These are phyloP conservation scores for Apiotrichum gracile DNA, from an alignment of 1,284 basidiomycete genomes.

Conservation along the genomic window DNA sequence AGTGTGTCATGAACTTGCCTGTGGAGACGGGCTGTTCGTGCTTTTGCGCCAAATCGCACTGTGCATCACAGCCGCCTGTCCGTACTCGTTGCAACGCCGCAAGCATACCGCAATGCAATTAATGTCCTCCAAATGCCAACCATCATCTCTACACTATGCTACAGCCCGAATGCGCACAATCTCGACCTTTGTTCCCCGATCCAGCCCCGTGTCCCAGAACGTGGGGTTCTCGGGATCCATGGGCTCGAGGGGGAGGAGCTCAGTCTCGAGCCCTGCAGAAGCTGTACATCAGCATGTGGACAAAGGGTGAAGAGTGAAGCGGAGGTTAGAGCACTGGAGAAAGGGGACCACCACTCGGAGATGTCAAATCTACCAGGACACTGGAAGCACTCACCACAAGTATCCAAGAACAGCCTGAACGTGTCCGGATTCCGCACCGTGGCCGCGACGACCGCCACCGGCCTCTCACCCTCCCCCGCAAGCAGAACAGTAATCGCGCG, in stretches of 20 bases:
- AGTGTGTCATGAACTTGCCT: too few relatives aligned
- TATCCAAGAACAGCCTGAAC: slow-evolving; percentile 32
- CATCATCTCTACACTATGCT: too few relatives aligned
- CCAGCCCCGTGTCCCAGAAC: slow-evolving; percentile 43
- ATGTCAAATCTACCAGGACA: too few relatives aligned
- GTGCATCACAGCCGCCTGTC: too few relatives aligned
- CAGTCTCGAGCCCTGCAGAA: not conserved
- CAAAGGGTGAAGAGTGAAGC: not conserved
- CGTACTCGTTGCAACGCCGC: too few relatives aligned
- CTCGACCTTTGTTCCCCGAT: slow-evolving; percentile 29
- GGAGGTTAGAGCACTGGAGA: too few relatives aligned
- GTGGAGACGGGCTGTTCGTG: too few relatives aligned
- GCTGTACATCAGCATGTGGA: slow-evolving; percentile 2
- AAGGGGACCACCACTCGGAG: too few relatives aligned
- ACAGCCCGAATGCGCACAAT: slow-evolving; percentile 24
- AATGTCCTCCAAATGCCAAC: too few relatives aligned
- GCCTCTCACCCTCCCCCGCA: not conserved
- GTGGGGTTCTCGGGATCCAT: slow-evolving; percentile 23
- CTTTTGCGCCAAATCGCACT: too few relatives aligned
- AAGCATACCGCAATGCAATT: too few relatives aligned
- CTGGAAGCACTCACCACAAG: slow-evolving; percentile 27
- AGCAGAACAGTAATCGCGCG: slow-evolving; percentile 28
- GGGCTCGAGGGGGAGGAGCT: slow-evolving; percentile 20
- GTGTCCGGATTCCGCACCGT: slow-evolving; percentile 46
- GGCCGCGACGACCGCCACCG: slow-evolving; percentile 37